These are phyloP conservation scores for Aulographum hederae DNA, from an alignment of 2,329 filamentous ascomycete species.

Conservation along the genomic window DNA sequence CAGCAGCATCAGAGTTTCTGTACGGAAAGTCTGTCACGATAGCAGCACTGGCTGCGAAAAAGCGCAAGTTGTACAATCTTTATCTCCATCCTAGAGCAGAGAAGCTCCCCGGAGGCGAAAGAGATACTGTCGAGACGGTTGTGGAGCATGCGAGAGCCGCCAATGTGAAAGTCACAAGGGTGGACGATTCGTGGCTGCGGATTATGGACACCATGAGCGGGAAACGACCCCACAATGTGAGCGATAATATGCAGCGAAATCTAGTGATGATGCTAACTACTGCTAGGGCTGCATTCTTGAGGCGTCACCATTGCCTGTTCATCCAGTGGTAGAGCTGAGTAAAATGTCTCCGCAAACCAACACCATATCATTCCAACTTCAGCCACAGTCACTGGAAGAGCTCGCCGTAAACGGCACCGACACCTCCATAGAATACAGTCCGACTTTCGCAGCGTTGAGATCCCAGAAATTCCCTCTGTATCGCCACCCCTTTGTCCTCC, in stretches of 20 bases:
- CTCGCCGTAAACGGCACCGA: no score
- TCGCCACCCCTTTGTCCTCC: slow-evolving; percentile 50
- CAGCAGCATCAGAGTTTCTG: slow-evolving; percentile 77
- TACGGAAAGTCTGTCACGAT: slow-evolving; percentile 71
- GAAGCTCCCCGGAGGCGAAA: slow-evolving; percentile 8
- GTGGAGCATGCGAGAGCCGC: slow-evolving; percentile 11
- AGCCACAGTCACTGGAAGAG: neutral
- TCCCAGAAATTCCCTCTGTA: no score
- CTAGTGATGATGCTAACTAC: neutral
- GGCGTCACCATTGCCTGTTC: slow-evolving; percentile 60
- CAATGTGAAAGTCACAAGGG: slow-evolving; percentile 36
- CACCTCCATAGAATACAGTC: no score
- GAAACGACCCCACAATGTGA: slow-evolving; percentile 63
- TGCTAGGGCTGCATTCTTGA: slow-evolving; percentile 59
- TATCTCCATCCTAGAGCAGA: slow-evolving; percentile 38
- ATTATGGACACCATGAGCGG: slow-evolving; percentile 70
- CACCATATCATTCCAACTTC: neutral
- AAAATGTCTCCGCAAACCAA: neutral
- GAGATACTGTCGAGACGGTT: slow-evolving; percentile 4
- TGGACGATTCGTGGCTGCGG: slow-evolving; percentile 43
- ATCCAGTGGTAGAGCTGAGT: slow-evolving; percentile 41
- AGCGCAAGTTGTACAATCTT: slow-evolving; percentile 64
- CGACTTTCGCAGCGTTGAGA: no score
- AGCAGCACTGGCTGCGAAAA: slow-evolving; percentile 51
- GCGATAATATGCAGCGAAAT: slow-evolving; percentile 2